A percentile compares a stretch with the other conserved stretches of the same genome.
phyloP scores from a whole-genome alignment of 768 basidiomycete species.

The Calocybe indica region DNA sequence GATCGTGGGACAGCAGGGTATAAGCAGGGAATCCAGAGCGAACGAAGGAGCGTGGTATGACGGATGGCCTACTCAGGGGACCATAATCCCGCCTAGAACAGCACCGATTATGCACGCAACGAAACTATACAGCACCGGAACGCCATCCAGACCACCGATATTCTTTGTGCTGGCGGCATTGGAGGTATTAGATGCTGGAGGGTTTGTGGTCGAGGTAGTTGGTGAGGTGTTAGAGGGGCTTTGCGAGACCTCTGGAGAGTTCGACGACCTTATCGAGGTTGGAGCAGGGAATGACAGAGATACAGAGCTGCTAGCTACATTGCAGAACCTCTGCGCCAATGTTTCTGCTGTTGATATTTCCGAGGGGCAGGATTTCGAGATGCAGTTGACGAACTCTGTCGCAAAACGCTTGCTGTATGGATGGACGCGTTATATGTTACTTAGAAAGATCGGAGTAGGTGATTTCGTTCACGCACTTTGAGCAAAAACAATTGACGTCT shows the following conservation, averaged over 20 bases:
- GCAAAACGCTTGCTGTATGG: slow-evolving; percentile 27
- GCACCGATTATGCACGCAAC: no score
- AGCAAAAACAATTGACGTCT: slow-evolving; percentile 46
- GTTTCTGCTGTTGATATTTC: slow-evolving; percentile 33
- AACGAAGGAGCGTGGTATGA: no score
- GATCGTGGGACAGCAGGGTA: no score
- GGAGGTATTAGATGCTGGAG: slow-evolving; percentile 1
- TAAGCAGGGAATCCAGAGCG: no score
- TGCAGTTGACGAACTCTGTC: slow-evolving; percentile 28
- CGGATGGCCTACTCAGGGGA: no score
- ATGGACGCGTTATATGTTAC: background rate
- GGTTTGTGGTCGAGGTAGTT: slow-evolving; percentile 5
- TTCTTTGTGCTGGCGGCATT: background rate
- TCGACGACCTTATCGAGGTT: slow-evolving; percentile 5
- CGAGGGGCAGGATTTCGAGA: slow-evolving; percentile 26
- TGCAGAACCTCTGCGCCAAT: slow-evolving; percentile 44
- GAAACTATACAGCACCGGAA: no score
- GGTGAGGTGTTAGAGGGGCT: slow-evolving; percentile 4
- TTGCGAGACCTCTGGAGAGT: slow-evolving; percentile 1
- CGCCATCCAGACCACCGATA: no score
- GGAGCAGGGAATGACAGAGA: slow-evolving; percentile 17
- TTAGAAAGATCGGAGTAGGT: background rate
- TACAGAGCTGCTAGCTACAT: slow-evolving; percentile 13
- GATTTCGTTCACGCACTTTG: slow-evolving; percentile 19
- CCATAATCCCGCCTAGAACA: no score